Base-by-base conservation (phyloP, 352 stramenopile species). In the Globisporangium parvum region DNA sequence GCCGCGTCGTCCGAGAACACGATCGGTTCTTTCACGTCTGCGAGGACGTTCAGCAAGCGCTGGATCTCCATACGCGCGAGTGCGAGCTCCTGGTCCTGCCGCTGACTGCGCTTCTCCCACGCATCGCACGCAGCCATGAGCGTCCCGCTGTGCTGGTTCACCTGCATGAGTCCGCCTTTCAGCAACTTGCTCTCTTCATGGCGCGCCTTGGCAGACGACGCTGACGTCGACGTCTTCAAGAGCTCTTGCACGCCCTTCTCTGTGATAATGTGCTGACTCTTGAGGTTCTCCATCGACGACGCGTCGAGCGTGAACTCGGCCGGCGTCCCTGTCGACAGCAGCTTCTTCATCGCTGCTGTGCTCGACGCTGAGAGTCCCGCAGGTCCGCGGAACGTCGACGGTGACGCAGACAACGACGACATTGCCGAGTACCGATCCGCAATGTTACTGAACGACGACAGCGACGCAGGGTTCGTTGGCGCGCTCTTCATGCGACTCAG, bases 191-290 rank as follows among this genome's bases (percentile, higher is more conserved):
- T 57, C 31, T 91, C 80, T 47, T 85, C 77, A 21, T 76, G 54
- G 0, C 75, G 67, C 18, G 60, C 51, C 53, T 78, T 83, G 21
- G 69, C 46, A 35, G 73, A 64, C 18, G 71, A 81, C 31, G 72
- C 39, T 2, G 71, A 75, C 35, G 71, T 44, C 4, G 66, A 56
- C 6, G 76, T 73, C 37, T 65, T 77, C 26, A 91, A 65, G n/a
- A 91, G 53, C 42, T 88, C 70, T 40, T 80, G 69, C 3, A 88
- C 77, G 0, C 71, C 80, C 53, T 80, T 71, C 37, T 86, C 80
- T 0, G 80, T 72, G 41, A 86, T 56, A 6, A 73, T 67, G 51
- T 91, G 81, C 24, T 87, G 77, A n/a, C 79, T 69, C 60, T 83
- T 87, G 31, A 90, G 61, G n/a, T 77, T 73, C 51, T 77, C 65